These are phyloP conservation scores for Parathielavia hyrcaniae DNA, from an alignment of 495 filamentous ascomycete genomes.

Conservation along the genomic window DNA sequence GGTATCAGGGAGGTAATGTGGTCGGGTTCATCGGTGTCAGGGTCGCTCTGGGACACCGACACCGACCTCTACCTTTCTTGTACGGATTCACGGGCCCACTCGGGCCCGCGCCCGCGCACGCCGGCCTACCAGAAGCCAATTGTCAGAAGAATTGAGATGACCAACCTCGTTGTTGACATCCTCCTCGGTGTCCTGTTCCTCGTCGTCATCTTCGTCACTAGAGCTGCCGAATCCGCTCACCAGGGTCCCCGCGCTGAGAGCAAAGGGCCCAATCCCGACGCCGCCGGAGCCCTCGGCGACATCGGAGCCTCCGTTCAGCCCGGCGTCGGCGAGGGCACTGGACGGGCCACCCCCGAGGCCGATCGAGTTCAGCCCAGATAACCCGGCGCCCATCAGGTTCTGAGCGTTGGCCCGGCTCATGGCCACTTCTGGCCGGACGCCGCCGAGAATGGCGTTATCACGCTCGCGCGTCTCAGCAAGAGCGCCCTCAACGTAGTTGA, in stretches of 20 bases:
- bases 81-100: conserved; percentile 7
- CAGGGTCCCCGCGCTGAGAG: conserved; percentile 60
- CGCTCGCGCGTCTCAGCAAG: conserved; percentile 90
- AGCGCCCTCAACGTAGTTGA: conserved; percentile 90
- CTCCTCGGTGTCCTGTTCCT: conserved; percentile 79
- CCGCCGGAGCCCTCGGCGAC: conserved; percentile 59
- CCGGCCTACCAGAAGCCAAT: conserved; percentile 1
- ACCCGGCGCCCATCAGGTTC: conserved; percentile 37
- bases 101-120: not conserved
- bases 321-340: conserved; percentile 69
- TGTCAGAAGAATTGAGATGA: conserved; percentile 22
- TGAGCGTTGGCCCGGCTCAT: conserved; percentile 40
- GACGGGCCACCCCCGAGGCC: conserved; percentile 49
- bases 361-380: conserved; percentile 41
- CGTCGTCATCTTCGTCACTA: conserved; percentile 94
- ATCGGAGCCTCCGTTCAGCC: conserved; percentile 67
- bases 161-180: conserved; percentile 51
- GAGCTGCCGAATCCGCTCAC: conserved; percentile 92
- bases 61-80: not conserved
- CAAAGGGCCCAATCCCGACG: conserved; percentile 60
- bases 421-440: conserved; percentile 83
- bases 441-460: conserved; percentile 97
- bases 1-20: conserved; percentile 1
- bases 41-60: not conserved
- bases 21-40: not conserved